Conservation (phyloP, 2,329 filamentous ascomycete genomes). For the Xylaria sp. region DNA sequence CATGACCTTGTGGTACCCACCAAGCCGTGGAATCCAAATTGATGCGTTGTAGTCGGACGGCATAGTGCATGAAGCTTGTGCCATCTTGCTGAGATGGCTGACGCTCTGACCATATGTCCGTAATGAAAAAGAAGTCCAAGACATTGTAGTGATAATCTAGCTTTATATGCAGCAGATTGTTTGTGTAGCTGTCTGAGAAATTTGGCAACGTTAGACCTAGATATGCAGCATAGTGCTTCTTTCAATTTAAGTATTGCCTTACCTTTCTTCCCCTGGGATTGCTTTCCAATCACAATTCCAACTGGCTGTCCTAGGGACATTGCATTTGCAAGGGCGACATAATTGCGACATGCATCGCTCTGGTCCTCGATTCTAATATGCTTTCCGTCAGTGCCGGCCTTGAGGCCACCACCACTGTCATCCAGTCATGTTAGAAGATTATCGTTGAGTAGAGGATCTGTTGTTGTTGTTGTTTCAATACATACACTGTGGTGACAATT, state of each 20-base stretch:
- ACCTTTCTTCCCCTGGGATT: constrained; percentile 3
- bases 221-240: background rate
- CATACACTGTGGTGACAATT: constrained; percentile 71
- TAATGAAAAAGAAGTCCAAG: constrained; percentile 75
- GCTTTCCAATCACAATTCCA: constrained; percentile 33
- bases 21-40: constrained; percentile 63
- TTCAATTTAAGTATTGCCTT: background rate
- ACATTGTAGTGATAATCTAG: constrained; percentile 71
- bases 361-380: constrained; percentile 60
- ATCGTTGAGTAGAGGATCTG: background rate
- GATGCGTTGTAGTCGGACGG: constrained; percentile 74
- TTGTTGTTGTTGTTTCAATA: constrained; percentile 29
- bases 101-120: constrained; percentile 73
- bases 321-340: constrained; percentile 58
- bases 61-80: constrained; percentile 53
- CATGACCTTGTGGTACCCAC: constrained; percentile 62
- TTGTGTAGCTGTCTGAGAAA: constrained; percentile 52
- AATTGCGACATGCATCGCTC: constrained; percentile 54
- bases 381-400: constrained; percentile 55
- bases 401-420: constrained; percentile 40
- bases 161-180: constrained; percentile 59
- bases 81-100: constrained; percentile 55
- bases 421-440: constrained; percentile 3
- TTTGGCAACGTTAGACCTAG: constrained; percentile 6
- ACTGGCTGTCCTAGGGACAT: constrained; percentile 47